phyloP scores from a whole-genome alignment of 768 basidiomycete species.

The Suillus fuscotomentosus region DNA sequence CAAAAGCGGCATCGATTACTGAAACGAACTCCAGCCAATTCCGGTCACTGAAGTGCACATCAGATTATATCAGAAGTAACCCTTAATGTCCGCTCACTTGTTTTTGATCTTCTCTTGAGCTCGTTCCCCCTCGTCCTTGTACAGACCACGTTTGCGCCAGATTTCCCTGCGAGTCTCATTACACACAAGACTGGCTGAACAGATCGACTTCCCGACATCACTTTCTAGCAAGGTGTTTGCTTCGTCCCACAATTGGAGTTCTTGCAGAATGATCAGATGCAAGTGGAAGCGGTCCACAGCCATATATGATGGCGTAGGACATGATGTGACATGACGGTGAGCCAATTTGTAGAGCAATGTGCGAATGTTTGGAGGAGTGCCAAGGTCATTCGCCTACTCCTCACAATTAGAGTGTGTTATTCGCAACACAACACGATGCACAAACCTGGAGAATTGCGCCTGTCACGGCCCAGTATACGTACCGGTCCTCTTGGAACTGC shows the following conservation, averaged over 20 bases:
- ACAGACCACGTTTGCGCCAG: conserved; percentile 54
- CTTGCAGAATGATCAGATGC: conserved; percentile 67
- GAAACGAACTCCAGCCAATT: conserved; percentile 87
- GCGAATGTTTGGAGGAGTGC: conserved; percentile 62
- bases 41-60: conserved; percentile 57
- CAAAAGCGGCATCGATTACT: conserved; percentile 67
- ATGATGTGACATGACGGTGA: conserved; percentile 66
- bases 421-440: neutral
- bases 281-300: conserved; percentile 78
- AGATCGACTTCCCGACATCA: conserved; percentile 66
- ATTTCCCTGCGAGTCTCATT: conserved; percentile 76
- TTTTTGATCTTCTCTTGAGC: conserved; percentile 61
- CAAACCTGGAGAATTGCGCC: conserved; percentile 75
- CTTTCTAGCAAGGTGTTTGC: conserved; percentile 66
- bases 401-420: neutral
- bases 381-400: conserved; percentile 65
- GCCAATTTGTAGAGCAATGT: conserved; percentile 74
- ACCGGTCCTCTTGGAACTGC: conserved; percentile 78
- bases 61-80: conserved; percentile 6
- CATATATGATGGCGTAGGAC: conserved; percentile 59
- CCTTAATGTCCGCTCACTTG: conserved; percentile 38
- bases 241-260: conserved; percentile 68
- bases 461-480: conserved; percentile 82
- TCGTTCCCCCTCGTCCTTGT: conserved; percentile 58
- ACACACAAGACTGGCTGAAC: conserved; percentile 67